These are phyloP conservation scores for Ajuga chamaepitys DNA, from an alignment of 257 asterid species.

Conservation along the genomic window DNA sequence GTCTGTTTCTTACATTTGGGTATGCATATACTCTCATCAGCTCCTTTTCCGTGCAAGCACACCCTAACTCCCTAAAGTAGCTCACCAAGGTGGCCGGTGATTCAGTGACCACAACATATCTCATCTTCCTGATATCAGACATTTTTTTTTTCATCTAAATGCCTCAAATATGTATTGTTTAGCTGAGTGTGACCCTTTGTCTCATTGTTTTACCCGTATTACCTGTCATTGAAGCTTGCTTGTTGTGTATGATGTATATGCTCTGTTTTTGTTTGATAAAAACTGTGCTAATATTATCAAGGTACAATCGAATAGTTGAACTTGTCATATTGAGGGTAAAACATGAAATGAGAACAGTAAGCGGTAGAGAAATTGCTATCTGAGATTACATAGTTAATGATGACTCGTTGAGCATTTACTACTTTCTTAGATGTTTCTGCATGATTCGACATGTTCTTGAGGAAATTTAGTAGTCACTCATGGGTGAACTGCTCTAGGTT, in stretches of 20 bases:
- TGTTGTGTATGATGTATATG: not conserved
- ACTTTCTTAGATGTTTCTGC: not conserved
- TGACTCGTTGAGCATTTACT: not conserved
- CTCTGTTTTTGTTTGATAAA: slow-evolving; percentile 5
- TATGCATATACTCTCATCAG: too few species aligned
- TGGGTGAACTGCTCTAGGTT: slow-evolving; percentile 1
- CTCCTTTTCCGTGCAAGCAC: too few species aligned
- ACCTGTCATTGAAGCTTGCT: not conserved
- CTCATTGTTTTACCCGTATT: not conserved
- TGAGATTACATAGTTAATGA: not conserved
- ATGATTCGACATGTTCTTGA: not conserved
- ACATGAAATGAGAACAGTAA: not conserved
- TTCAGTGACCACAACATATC: not conserved
- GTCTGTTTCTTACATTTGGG: too few species aligned
- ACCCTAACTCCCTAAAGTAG: slow-evolving; percentile 1
- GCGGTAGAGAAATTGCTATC: not conserved
- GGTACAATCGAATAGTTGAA: not conserved
- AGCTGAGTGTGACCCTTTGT: not conserved
- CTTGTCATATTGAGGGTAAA: not conserved
- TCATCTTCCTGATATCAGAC: slow-evolving; percentile 4
- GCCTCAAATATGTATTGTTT: not conserved
- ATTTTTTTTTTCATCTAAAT: not conserved
- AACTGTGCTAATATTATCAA: not conserved
- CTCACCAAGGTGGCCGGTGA: not conserved
- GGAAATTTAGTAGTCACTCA: not conserved